Evolutionary conservation across 208 protist genomes (phyloP), one percentile per base, ranked within the genome.

Genomic region (Trypanosoma lewisi): DNA sequence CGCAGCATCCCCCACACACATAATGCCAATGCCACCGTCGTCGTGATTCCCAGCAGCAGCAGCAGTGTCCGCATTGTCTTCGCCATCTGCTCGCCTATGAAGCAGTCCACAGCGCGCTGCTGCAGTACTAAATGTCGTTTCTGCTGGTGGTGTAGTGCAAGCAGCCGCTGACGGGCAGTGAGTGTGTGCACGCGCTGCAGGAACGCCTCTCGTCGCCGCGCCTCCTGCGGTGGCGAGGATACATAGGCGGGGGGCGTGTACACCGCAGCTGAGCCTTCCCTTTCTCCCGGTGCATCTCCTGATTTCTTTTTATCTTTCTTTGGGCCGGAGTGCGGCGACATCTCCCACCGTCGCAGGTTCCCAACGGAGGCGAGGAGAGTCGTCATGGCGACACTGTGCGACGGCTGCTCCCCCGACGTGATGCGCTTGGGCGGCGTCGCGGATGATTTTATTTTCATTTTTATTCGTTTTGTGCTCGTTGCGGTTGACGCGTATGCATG

Each of bases 41-140:
- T 14, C 14, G 19, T 36, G 2, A 64, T 30, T 9, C 54, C 65
- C 3, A 71, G 34, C 39, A 59, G 28, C 16, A 71, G 21, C 14
- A 71, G 8, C 17, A 71, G 39, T 48, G 45, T 23, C 23, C 65
- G 65, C 54, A 71, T 44, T 17, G 39, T 64, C 19, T 56, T 16
- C 19, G 56, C 47, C 8, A 42, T 47, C 39, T 64, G 45, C 6
- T 28, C 54, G 41, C 64, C 64, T 7, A 64, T 71, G 37, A 57
- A 64, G 34, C 65, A 71, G 52, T 71, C 65, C 45, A 64, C 65
- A 14, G 65, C 65, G 16, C 48, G 55, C 57, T 71, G 65, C 27
- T 64, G 54, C 30, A 37, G 56, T 2, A 31, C 9, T 14, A 71
- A 33, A 21, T 64, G 65, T 4, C 33, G 31, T 31, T 59, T 63